Percentiles rank a stretch among this genome's conserved stretches.
Conservation (phyloP, 164 flowering plant genomes). For the Piper betle region DNA sequence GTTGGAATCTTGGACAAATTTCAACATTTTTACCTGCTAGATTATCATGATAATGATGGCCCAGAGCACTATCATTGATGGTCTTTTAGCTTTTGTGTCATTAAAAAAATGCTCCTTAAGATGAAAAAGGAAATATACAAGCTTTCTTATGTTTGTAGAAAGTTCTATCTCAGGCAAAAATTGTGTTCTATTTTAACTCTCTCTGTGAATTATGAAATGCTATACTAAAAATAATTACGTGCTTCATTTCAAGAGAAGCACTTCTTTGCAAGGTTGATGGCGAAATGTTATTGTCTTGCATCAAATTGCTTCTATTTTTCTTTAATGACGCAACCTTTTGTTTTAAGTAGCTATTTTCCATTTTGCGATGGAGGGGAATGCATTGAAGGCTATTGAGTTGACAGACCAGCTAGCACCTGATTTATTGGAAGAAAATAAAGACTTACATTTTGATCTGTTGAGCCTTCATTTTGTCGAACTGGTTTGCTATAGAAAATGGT, state of each 20-base stretch:
- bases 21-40: too few relatives aligned
- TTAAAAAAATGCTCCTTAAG: not conserved
- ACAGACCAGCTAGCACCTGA: conserved; percentile 62
- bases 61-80: not conserved
- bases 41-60: too few relatives aligned
- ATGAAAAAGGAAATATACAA: too few relatives aligned
- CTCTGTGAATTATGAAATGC: too few relatives aligned
- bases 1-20: too few relatives aligned
- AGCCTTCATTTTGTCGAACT: conserved; percentile 93
- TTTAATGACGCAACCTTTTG: not conserved
- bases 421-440: conserved; percentile 63
- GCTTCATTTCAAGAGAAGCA: not conserved
- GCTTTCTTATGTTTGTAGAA: too few relatives aligned
- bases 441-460: conserved; percentile 89
- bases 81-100: not conserved
- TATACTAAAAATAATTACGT: not conserved
- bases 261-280: not conserved
- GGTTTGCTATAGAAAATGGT: conserved; percentile 71
- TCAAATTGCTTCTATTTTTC: too few relatives aligned
- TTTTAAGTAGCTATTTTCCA: conserved; percentile 46
- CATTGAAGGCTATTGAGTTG: conserved; percentile 75
- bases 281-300: not conserved
- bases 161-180: too few relatives aligned
- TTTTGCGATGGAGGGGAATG: conserved; percentile 72
- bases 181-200: too few relatives aligned